Percentiles rank a stretch among this genome's conserved stretches.
Conservation (phyloP, 306 rosid genomes). For the Pueraria montana region DNA sequence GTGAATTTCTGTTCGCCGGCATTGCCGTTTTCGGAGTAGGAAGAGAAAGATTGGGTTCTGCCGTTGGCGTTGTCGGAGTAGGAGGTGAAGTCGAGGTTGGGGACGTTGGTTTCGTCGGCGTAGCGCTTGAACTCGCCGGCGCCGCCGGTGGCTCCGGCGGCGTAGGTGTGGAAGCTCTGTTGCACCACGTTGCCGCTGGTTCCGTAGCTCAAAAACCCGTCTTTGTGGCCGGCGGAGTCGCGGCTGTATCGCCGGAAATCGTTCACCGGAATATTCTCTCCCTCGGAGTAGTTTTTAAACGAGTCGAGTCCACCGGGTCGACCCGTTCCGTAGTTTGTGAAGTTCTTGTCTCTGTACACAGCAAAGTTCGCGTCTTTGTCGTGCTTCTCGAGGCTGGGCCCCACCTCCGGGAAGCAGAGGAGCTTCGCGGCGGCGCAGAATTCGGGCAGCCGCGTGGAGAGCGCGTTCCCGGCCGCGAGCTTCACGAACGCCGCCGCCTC, state of each 20-base stretch:
- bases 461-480: constrained; percentile 63
- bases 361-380: constrained; percentile 63
- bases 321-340: constrained; percentile 85
- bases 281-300: constrained; percentile 81
- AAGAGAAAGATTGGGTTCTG: constrained; percentile 66
- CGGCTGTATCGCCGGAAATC: constrained; percentile 95
- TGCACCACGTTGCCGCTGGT: constrained; percentile 74
- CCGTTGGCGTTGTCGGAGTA: constrained; percentile 85
- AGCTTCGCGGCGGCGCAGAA: constrained; percentile 85
- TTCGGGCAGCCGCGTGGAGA: constrained; percentile 73
- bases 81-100: constrained; percentile 71
- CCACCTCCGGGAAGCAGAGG: constrained; percentile 78
- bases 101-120: constrained; percentile 70
- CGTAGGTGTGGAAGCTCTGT: constrained; percentile 81
- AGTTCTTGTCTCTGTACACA: constrained; percentile 63
- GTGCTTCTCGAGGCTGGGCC: constrained; percentile 76
- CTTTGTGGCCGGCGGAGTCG: constrained; percentile 68
- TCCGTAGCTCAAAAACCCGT: constrained; percentile 67
- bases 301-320: constrained; percentile 76
- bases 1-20: constrained; percentile 82
- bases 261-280: constrained; percentile 65
- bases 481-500: constrained; percentile 72
- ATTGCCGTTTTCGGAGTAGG: constrained; percentile 79
- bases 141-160: constrained; percentile 72
- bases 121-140: constrained; percentile 74